Percentiles rank a stretch among this genome's conserved stretches.
phyloP scores from a whole-genome alignment of 2,329 filamentous ascomycete genomes.

The Apiospora malaysiana region DNA sequence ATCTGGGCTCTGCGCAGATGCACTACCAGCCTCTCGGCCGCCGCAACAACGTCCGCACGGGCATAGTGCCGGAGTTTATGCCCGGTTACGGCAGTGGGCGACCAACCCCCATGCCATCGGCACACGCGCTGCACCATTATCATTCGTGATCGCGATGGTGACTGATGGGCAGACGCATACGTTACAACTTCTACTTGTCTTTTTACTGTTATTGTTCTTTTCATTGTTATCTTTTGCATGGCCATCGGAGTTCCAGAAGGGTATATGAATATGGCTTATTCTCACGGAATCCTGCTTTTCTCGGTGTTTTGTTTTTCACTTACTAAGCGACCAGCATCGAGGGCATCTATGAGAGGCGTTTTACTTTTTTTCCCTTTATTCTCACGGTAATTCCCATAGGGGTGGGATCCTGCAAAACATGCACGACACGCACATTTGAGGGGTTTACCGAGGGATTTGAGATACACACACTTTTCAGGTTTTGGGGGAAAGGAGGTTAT shows the following conservation, averaged over 20 bases:
- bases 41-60: constrained; percentile 69
- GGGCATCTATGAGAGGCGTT: constrained; percentile 17
- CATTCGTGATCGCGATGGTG: not conserved
- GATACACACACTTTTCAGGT: not conserved
- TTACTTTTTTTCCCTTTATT: not conserved
- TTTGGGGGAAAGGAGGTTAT: not conserved
- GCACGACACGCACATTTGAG: constrained; percentile 10
- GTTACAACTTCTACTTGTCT: not conserved
- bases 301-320: not conserved
- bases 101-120: constrained; percentile 24
- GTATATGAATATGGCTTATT: constrained; percentile 16
- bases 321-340: constrained; percentile 13
- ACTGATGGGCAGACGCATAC: not conserved
- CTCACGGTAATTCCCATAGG: not conserved
- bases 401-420: constrained; percentile 10
- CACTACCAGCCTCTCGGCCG: constrained; percentile 81
- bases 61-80: constrained; percentile 70
- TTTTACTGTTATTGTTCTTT: not conserved
- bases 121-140: constrained; percentile 24
- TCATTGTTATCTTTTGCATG: not conserved
- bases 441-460: constrained; percentile 4
- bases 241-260: constrained; percentile 16
- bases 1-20: constrained; percentile 75
- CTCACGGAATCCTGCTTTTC: constrained; percentile 9
- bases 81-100: constrained; percentile 31